These are phyloP conservation scores for Penicillium argentinense DNA, from an alignment of 495 filamentous ascomycete genomes.

Conservation along the genomic window DNA sequence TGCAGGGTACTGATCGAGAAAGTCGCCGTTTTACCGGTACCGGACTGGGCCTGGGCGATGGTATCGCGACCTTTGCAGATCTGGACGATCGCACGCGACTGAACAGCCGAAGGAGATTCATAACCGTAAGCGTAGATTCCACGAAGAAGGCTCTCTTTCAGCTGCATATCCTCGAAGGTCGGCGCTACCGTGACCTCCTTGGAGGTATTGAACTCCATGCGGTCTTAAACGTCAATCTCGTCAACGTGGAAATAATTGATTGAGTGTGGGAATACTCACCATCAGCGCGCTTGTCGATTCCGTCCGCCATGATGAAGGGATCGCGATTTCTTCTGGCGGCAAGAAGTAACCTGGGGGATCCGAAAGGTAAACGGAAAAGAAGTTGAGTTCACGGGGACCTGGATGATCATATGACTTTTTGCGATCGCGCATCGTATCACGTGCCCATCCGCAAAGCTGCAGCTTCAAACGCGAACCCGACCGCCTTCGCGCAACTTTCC, in stretches of 20 bases:
- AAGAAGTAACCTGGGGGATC: conserved; percentile 7
- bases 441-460: conserved; percentile 38
- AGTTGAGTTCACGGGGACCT: background rate
- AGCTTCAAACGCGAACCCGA: conserved; percentile 18
- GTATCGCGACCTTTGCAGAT: conserved; percentile 98
- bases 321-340: conserved; percentile 1
- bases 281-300: conserved; percentile 90
- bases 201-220: conserved; percentile 96
- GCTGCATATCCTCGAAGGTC: conserved; percentile 72
- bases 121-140: conserved; percentile 99
- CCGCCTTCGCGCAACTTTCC: conserved; percentile 9
- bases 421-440: conserved; percentile 30
- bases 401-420: conserved; percentile 25
- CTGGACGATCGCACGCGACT: conserved; percentile 96
- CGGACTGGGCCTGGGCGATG: conserved; percentile 98
- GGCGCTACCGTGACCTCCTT: conserved; percentile 92
- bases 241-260: no score
- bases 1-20: conserved; percentile 98
- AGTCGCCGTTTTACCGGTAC: conserved; percentile 98
- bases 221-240: no score
- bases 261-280: no score
- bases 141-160: conserved; percentile 95
- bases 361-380: no score
- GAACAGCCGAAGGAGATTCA: conserved; percentile 94
- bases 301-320: conserved; percentile 73